Percentiles rank a stretch among this genome's conserved stretches.
phyloP scores from a whole-genome alignment of 75 land plant genomes.

The Cryptomeria japonica region DNA sequence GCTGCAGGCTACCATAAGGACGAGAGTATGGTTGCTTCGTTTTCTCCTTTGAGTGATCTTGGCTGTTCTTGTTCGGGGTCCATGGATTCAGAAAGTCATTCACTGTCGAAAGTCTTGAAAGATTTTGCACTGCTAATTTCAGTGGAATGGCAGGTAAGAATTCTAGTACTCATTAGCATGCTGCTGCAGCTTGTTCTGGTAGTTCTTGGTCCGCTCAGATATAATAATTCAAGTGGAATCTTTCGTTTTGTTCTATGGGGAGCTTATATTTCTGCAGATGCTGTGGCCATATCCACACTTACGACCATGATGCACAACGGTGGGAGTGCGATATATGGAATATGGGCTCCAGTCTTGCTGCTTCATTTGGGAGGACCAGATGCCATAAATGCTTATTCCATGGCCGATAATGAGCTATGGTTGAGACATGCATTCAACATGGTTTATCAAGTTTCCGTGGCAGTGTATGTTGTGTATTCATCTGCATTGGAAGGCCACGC shows the following conservation, averaged over 20 bases:
- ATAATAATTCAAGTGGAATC: neutral
- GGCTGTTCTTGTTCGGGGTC: neutral
- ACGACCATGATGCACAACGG: slow-evolving; percentile 6
- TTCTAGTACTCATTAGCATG: slow-evolving; percentile 11
- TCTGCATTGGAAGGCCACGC: neutral
- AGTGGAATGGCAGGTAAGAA: neutral
- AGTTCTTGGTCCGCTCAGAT: neutral
- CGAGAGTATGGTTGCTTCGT: neutral
- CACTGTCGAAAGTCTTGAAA: neutral
- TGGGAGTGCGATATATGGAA: neutral
- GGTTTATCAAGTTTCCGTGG: slow-evolving; percentile 11
- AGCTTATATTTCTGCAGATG: slow-evolving; percentile 20
- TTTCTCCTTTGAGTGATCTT: neutral
- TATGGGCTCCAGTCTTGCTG: slow-evolving; percentile 32
- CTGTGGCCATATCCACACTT: slow-evolving; percentile 15
- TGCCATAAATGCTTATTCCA: slow-evolving; percentile 27
- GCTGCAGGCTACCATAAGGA: neutral
- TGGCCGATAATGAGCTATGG: slow-evolving; percentile 37
- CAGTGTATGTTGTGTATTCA: slow-evolving; percentile 6
- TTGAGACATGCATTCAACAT: slow-evolving; percentile 17
- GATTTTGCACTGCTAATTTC: neutral
- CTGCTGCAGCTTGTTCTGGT: slow-evolving; percentile 5
- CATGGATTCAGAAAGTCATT: neutral
- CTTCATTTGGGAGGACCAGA: slow-evolving; percentile 37
- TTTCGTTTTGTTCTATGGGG: neutral